Evolutionary conservation across 768 basidiomycete genomes (phyloP).

Genomic region (Tulasnella sp.): DNA sequence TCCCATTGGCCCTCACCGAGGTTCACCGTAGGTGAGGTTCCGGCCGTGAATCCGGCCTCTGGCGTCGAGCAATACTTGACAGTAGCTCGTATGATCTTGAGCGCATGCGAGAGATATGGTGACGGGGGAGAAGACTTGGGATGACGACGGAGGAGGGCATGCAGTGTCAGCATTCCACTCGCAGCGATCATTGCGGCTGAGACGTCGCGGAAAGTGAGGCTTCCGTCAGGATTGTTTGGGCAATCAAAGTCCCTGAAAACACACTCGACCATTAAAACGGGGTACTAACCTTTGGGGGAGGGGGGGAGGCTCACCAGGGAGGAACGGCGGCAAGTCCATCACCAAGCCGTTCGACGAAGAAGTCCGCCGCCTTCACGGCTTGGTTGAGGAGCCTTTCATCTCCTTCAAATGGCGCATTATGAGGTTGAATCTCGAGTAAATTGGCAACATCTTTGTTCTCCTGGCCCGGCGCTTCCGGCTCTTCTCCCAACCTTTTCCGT

Average conservation of each 20-base stretch:
- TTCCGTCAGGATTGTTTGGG: constrained; percentile 6
- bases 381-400: constrained; percentile 3
- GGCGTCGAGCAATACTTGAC: constrained; percentile 11
- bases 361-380: background rate
- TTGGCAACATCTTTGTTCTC: background rate
- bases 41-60: background rate
- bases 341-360: background rate
- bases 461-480: background rate
- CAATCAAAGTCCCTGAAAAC: constrained; percentile 18
- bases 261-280: background rate
- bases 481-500: background rate
- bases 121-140: background rate
- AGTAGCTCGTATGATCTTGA: constrained; percentile 13
- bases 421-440: background rate
- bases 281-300: background rate
- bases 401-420: background rate
- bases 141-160: background rate
- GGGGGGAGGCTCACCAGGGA: background rate
- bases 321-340: constrained; percentile 7
- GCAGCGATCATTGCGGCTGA: constrained; percentile 19
- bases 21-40: background rate
- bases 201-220: constrained; percentile 18
- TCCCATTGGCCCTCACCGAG: constrained; percentile 13
- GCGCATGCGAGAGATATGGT: constrained; percentile 14
- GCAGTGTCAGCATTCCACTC: constrained; percentile 10